Conservation (phyloP, 768 basidiomycete species). For the Calocybe indica region DNA sequence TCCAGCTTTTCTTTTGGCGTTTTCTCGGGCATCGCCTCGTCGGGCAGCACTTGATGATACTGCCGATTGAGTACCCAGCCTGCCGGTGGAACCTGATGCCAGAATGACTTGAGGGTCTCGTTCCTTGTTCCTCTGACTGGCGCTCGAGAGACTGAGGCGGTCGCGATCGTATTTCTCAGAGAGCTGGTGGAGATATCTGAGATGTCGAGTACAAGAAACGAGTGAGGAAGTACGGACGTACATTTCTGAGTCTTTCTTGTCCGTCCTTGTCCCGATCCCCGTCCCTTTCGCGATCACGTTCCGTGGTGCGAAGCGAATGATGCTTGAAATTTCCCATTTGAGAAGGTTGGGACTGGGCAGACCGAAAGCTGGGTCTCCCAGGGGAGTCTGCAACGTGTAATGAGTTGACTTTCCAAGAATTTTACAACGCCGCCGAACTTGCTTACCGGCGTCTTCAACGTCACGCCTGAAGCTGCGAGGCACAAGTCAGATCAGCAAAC, state of each 20-base stretch:
- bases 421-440: slow-evolving; percentile 2
- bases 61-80: slow-evolving; percentile 31
- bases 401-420: slow-evolving; percentile 5
- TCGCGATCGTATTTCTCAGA: slow-evolving; percentile 88
- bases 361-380: slow-evolving; percentile 63
- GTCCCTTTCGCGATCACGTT: slow-evolving; percentile 50
- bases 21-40: slow-evolving; percentile 53
- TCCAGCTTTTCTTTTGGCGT: slow-evolving; percentile 59
- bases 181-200: slow-evolving; percentile 38
- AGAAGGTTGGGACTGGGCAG: slow-evolving; percentile 72
- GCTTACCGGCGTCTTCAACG: slow-evolving; percentile 64
- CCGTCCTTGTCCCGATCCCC: slow-evolving; percentile 54
- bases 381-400: slow-evolving; percentile 34
- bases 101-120: slow-evolving; percentile 64
- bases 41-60: slow-evolving; percentile 36
- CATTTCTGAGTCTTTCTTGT: slow-evolving; percentile 69
- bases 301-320: slow-evolving; percentile 67
- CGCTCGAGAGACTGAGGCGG: slow-evolving; percentile 52
- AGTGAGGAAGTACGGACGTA: slow-evolving; percentile 24
- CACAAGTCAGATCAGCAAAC: slow-evolving; percentile 8
- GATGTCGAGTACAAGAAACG: slow-evolving; percentile 4
- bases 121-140: slow-evolving; percentile 55
- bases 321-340: slow-evolving; percentile 95
- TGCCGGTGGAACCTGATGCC: slow-evolving; percentile 32
- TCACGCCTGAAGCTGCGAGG: slow-evolving; percentile 66